Base-by-base conservation (phyloP, 1,284 basidiomycete genomes). In the Ceratobasidium sp. region DNA sequence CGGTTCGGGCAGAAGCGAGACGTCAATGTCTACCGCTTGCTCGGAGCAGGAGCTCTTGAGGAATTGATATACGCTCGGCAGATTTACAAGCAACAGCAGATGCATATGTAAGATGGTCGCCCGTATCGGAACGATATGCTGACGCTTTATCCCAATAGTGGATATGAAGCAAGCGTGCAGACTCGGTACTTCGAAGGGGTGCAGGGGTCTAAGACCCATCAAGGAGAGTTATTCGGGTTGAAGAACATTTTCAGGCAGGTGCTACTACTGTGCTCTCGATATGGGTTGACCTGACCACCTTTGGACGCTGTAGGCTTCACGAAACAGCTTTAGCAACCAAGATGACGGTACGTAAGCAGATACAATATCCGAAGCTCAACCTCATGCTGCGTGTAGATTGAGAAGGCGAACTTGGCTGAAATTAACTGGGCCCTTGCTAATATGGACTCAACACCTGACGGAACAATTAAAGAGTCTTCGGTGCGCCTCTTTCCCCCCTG, bases 81-180 rank as follows among this genome's bases (percentile, higher is more conserved):
- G 84, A 88, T 96, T 10, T 96, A 96, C 84, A 96, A 96, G 83
- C 94, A 95, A 81, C 95, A 96, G 82, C 93, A 94, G 82, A 95
- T 95, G 93, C 89, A 90, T 18, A 95, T 95, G 74, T 76, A 30
- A 67, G 74, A 6, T 5, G 38, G 35, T 27, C 20, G 20, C 38
- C 5, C 12, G 20, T 41, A 23, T 64, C 18, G 10, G n/a, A 41
- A 14, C 5, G 41, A 10, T 64, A 64, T 1, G 38, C 60, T 64
- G 3, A 64, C 38, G 23, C 8, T 23, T 23, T 48, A n/a, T 20
- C 30, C 2, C 23, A 23, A 1, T 20, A 76, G 74, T 67, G 95
- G 91, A 0, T 96, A 96, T 82, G 90, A 93, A 80, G 93, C 92
- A 0, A 94, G 92, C 80, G 86, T 93, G 3, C 93, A 94, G 82